Base-by-base conservation (phyloP, 305 asterid species). In the Solanum aculeatissimum region DNA sequence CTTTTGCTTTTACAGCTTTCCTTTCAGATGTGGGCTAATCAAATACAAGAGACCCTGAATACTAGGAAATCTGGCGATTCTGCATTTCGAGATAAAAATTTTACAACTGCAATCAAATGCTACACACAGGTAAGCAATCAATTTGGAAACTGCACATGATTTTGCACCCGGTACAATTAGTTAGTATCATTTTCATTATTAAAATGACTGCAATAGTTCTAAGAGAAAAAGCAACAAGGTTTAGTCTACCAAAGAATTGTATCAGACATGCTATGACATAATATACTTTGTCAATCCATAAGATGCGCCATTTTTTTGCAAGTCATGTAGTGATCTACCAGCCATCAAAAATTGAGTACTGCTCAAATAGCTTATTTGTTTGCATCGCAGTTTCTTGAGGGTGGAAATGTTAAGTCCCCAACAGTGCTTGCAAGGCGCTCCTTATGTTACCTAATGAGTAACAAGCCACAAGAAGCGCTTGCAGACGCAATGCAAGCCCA, bases 401-500 rank as follows among this genome's bases (percentile, higher is more conserved):
- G 88, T 18, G 92, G 89, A 45, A 86, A 83, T 8, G 62, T 89
- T 68, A 84, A 82, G 66, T 91, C 93, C 42, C 92, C 93, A 45
- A 87, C 93, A 1, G 92, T 88, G 74, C 85, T 88, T 51, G 90
- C 91, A 12, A 85, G 92, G 79, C 91, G 92, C 15, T 84, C 91
- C 29, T 45, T 91, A 87, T 89, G 92, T 83, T 89, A 89, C 79
- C 85, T 91, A 83, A 88, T 88, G 88, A 86, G 40, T 32, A 62
- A 86, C 66, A 85, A 86, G 53, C 84, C 89, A 83, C 90, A 91
- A 83, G 91, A 91, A 88, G 92, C 92, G 57, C 91, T 91, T 2
- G 90, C 88, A 7, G 93, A 91, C 83, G 93, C 93, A 27, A 87
- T 91, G 93, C 90, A 91, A 80, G 92, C 93, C 14, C 92, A 89